Percentiles rank a stretch among this genome's conserved stretches.
Conservation (phyloP, 1,139 yeast genomes). For the Dujonia santamariae region DNA sequence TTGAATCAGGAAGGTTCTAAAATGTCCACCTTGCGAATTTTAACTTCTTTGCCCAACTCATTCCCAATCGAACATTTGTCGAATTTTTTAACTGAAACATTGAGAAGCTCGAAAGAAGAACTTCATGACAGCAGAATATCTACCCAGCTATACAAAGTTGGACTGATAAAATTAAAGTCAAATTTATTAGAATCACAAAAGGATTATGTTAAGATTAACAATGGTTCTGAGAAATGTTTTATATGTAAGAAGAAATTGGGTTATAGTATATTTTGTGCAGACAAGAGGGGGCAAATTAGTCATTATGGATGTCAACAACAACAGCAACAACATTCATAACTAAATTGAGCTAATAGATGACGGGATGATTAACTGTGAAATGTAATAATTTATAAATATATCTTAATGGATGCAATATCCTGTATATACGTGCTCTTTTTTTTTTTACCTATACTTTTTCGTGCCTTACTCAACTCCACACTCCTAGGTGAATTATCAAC, state of each 20-base stretch:
- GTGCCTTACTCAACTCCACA: too few relatives aligned
- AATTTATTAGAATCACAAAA: conserved; percentile 37
- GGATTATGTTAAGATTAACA: conserved; percentile 31
- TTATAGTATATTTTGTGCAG: conserved; percentile 55
- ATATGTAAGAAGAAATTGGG: conserved; percentile 64
- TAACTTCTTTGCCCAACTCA: conserved; percentile 49
- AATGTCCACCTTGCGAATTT: conserved; percentile 49
- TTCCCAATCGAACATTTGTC: conserved; percentile 45
- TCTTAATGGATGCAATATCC: too few relatives aligned
- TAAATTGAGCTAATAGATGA: too few relatives aligned
- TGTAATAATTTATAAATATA: too few relatives aligned
- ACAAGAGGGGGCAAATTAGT: conserved; percentile 50
- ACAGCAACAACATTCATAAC: too few relatives aligned
- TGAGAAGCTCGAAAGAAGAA: conserved; percentile 30
- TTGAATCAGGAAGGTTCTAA: conserved; percentile 50
- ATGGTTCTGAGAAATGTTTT: conserved; percentile 46
- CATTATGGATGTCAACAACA: conserved; percentile 63
- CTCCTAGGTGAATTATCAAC: too few relatives aligned
- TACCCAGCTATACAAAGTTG: conserved; percentile 36
- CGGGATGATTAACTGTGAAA: too few relatives aligned
- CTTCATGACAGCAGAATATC: conserved; percentile 26
- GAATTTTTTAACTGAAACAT: conserved; percentile 44
- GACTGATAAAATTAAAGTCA: conserved; percentile 30
- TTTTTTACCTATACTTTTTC: too few relatives aligned
- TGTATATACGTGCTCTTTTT: too few relatives aligned